Evolutionary conservation across 139 green algal species (phyloP).

Genomic region (Micractinium sp.): DNA sequence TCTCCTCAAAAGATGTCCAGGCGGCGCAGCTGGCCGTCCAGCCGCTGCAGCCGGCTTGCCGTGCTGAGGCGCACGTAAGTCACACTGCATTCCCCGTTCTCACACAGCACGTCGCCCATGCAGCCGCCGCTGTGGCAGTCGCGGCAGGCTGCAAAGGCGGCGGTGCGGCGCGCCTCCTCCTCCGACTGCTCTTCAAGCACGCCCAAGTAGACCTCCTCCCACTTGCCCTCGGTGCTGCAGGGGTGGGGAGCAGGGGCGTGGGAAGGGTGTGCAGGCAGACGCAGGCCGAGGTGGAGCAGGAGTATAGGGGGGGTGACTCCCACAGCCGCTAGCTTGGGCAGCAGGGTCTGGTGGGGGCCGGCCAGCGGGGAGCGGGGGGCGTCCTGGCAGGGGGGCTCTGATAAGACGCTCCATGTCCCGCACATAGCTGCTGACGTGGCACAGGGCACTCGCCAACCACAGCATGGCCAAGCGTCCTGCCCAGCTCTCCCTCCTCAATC

Average conservation of each 20-base stretch:
- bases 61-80: conserved; percentile 55
- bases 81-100: conserved; percentile 60
- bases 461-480: background rate
- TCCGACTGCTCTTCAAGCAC: conserved; percentile 20
- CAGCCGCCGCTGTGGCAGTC: conserved; percentile 69
- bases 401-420: background rate
- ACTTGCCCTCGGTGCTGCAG: conserved; percentile 22
- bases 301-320: background rate
- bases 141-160: conserved; percentile 48
- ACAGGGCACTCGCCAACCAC: no score
- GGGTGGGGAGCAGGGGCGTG: background rate
- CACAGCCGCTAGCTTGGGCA: background rate
- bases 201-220: conserved; percentile 33
- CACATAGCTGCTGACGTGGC: background rate
- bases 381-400: no score
- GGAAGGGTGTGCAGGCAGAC: background rate
- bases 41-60: background rate
- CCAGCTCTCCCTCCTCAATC: no score
- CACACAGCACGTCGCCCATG: conserved; percentile 60
- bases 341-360: background rate
- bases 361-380: background rate
- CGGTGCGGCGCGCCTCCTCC: conserved; percentile 15
- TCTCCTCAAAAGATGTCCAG: conserved; percentile 35
- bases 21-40: conserved; percentile 20
- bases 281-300: no score